phyloP scores from a whole-genome alignment of 768 basidiomycete genomes.

The Lepiota venenata region DNA sequence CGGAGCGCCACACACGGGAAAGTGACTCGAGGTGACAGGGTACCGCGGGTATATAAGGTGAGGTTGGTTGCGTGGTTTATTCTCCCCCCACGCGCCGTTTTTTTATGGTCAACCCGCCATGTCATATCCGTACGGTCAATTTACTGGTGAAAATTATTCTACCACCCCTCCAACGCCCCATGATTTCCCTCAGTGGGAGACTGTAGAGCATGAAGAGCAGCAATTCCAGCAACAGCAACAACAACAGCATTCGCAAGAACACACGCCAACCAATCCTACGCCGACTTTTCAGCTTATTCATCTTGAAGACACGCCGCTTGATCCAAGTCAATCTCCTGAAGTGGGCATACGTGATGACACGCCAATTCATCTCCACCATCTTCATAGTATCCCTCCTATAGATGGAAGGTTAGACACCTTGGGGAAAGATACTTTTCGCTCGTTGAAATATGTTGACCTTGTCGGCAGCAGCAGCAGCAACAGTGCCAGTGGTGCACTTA shows the following conservation, averaged over 20 bases:
- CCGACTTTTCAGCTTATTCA: constrained; percentile 13
- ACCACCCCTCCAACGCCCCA: constrained; percentile 45
- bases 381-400: constrained; percentile 5
- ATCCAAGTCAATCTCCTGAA: constrained; percentile 9
- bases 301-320: constrained; percentile 15
- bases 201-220: constrained; percentile 37
- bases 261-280: constrained; percentile 19
- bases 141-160: constrained; percentile 44
- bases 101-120: constrained; percentile 26
- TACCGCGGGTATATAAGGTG: constrained; percentile 30
- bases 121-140: constrained; percentile 47
- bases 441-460: background rate
- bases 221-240: constrained; percentile 28
- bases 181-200: constrained; percentile 37
- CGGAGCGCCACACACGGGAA: constrained; percentile 10
- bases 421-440: background rate
- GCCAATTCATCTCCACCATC: constrained; percentile 14
- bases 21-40: constrained; percentile 27
- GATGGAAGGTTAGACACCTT: constrained; percentile 15
- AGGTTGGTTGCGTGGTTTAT: background rate
- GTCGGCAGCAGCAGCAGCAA: constrained; percentile 8
- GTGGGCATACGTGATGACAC: constrained; percentile 1
- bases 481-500: constrained; percentile 6
- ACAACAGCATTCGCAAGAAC: constrained; percentile 14
- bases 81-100: background rate